A percentile compares a stretch with the other conserved stretches of the same genome.
These are phyloP conservation scores for Elongisporangium undulatum DNA, from an alignment of 352 stramenopile species.

Conservation along the genomic window DNA sequence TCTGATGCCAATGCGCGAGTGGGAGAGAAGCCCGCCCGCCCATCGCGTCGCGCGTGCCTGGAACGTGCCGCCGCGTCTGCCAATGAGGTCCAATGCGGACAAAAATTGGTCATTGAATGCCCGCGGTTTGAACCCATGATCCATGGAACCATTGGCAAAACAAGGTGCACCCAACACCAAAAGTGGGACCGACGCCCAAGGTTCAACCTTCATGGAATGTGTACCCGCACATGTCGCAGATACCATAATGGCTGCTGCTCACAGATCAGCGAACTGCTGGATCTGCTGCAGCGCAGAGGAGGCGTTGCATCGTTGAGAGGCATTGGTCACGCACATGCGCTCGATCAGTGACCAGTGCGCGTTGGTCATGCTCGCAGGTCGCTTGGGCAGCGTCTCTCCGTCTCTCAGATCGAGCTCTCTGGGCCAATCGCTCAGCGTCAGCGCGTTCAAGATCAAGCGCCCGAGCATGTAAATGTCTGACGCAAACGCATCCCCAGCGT, in stretches of 20 bases:
- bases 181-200: background rate
- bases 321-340: conserved; percentile 9
- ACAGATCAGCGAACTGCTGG: background rate
- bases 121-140: background rate
- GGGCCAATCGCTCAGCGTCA: conserved; percentile 10
- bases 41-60: background rate
- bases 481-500: conserved; percentile 13
- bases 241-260: background rate
- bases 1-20: background rate
- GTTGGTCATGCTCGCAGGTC: conserved; percentile 9
- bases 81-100: background rate
- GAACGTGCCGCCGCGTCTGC: background rate
- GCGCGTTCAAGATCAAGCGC: conserved; percentile 24
- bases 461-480: conserved; percentile 24
- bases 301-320: background rate
- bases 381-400: conserved; percentile 3
- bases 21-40: background rate
- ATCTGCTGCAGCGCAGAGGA: background rate
- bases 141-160: background rate
- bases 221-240: background rate
- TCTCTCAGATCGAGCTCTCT: conserved; percentile 5
- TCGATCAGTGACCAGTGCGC: conserved; percentile 19
- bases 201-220: background rate
- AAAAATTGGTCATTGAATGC: background rate
- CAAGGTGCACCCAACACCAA: background rate